A percentile compares a stretch with the other conserved stretches of the same genome.
These are phyloP conservation scores for Daldinia bambusicola DNA, from an alignment of 495 filamentous ascomycete genomes.

Conservation along the genomic window DNA sequence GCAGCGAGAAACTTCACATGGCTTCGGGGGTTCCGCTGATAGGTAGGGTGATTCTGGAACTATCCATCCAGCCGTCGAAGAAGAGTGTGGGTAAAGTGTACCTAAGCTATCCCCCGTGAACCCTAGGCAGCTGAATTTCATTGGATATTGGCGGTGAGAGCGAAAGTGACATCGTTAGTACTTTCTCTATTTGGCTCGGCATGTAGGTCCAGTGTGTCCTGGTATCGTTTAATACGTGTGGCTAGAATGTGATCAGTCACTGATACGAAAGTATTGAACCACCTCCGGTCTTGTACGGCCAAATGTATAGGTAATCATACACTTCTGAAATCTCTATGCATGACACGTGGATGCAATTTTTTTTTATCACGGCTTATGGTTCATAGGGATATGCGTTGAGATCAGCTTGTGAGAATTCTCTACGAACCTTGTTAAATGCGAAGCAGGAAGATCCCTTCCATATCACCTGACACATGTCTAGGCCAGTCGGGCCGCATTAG, in stretches of 20 bases:
- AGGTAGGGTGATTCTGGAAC: conserved; percentile 16
- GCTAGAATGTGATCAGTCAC: conserved; percentile 43
- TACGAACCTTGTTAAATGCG: not conserved
- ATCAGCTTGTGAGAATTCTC: conserved; percentile 12
- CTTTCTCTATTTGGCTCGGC: conserved; percentile 20
- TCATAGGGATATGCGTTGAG: conserved; percentile 21
- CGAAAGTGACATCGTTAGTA: conserved; percentile 17
- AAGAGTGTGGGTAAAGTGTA: not conserved
- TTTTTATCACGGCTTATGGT: conserved; percentile 4
- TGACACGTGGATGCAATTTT: conserved; percentile 33
- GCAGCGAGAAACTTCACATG: conserved; percentile 15
- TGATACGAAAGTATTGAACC: conserved; percentile 26
- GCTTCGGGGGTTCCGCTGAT: conserved; percentile 13
- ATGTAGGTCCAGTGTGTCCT: conserved; percentile 13
- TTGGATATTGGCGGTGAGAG: conserved; percentile 10
- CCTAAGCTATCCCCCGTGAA: not conserved
- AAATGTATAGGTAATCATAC: conserved; percentile 19
- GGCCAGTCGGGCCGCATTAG: conserved; percentile 14
- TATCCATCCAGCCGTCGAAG: not conserved
- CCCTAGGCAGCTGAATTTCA: conserved; percentile 8
- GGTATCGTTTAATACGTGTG: conserved; percentile 21
- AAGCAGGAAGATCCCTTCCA: not conserved
- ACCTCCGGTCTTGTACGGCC: conserved; percentile 26
- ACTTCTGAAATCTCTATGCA: conserved; percentile 24
- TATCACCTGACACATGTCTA: conserved; percentile 2